Evolutionary conservation across 768 basidiomycete species (phyloP), one percentile per base, ranked within the genome.

Genomic region (Lentinula sp.): DNA sequence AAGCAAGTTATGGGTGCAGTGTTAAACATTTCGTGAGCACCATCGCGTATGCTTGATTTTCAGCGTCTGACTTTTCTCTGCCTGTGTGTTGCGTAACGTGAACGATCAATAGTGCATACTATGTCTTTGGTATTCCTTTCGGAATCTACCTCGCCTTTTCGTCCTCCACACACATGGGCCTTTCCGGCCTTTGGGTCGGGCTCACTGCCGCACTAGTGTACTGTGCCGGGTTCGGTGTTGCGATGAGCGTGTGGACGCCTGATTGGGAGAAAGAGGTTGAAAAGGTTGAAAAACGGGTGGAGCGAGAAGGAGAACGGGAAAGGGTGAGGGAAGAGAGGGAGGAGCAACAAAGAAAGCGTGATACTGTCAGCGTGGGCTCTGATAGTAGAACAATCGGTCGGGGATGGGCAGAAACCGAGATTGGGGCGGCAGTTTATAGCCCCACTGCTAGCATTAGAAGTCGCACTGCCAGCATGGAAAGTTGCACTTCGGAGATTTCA

Each of bases 111-210:
- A 48, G 45, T 39, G 57, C 45, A 16, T 59, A 59, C 37, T 48
- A 48, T 59, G 50, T 59, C 54, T 43, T 52, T 60, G 87, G 91
- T 33, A 88, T 96, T 54, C 94, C 94, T 0, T 76, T 92, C 49
- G 95, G 91, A 13, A 73, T 93, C 55, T 90, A 82, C 73, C 84
- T 95, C 4, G 79, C 90, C 2, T 93, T 95, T 76, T 76, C 75
- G 55, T 70, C 45, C 36, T 9, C 59, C 18, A 46, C 69, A 10
- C 70, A 76, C 41, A 78, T 83, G 70, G 84, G 77, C 0, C 76
- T 97, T 12, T 75, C 78, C 18, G 95, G 95, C 0, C 80, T 97
- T 15, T 97, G 94, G 95, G 78, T 89, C 43, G 94, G 94, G 13
- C 74, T 95, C 42, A 90, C 90, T 0, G 68, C 82, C 4, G 85